Base-by-base conservation (phyloP, 495 filamentous ascomycete species). In the Penicillium alfredii region DNA sequence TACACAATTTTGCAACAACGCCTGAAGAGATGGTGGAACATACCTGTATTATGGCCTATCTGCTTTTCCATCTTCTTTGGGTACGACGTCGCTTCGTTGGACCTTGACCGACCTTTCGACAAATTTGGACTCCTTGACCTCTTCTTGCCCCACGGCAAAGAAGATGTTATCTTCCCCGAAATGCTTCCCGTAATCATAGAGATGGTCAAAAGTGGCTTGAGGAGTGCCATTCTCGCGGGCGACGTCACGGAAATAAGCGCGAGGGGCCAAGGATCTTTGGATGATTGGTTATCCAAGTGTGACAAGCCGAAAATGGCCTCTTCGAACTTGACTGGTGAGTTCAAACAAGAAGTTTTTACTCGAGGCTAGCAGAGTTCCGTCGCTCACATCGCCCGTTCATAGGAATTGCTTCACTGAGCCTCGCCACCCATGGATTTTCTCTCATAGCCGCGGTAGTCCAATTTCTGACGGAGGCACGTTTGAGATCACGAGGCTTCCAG, bases 1-100 rank as follows among this genome's bases (percentile, higher is more conserved):
- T 94, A 94, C 61, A 65, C 72, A 24, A 81, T 94, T 33, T 79
- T 97, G 77, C 81, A 80, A 25, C 69, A 85, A 49, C 76, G 82
- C 26, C 69, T 98, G 8, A 87, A 79, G 51, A 69, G 80, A 56
- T 94, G 88, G 84, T 97, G 92, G 92, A 81, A 82, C 54, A 69
- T 92, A 9, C 76, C 86, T 6, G 72, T 77, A 6, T 56, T 96
- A 18, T 98, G 93, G 93, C 79, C 82, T 5, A 80, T 92, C 22
- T 88, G 86, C 52, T 90, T 98, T 62, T 77, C 86, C 30, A 82
- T 96, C 30, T 64, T 98, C 7, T 93, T 98, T 56, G 87, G 84
- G 10, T 68, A 74, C 32, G 88, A 94, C 53, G 73, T 92, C 42
- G 80, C 78, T 23, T 70, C 77, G 22, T 72, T 94, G 45, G 73